Conservation (phyloP, 345 rosid genomes). For the Rhizophora apiculata region DNA sequence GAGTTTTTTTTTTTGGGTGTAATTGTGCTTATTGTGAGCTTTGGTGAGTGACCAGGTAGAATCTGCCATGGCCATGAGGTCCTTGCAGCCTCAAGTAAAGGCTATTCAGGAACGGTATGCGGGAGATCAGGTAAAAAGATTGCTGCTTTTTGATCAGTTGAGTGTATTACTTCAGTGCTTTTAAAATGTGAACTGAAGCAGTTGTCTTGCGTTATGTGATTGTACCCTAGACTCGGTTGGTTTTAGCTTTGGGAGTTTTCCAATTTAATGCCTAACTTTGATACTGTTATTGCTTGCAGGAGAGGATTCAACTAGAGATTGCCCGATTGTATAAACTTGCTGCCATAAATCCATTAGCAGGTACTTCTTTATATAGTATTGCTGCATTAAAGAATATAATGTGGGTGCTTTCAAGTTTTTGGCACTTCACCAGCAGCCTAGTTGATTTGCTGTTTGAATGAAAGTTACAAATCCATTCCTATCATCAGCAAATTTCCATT, state of each 20-base stretch:
- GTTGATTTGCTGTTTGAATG: background rate
- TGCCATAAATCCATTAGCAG: slow-evolving; percentile 91
- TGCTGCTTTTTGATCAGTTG: background rate
- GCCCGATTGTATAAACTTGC: slow-evolving; percentile 91
- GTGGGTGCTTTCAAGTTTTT: background rate
- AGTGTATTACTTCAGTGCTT: background rate
- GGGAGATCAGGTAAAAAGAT: slow-evolving; percentile 66
- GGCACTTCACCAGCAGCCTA: background rate
- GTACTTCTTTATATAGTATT: slow-evolving; percentile 27
- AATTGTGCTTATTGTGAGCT: slow-evolving; percentile 4
- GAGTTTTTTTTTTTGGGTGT: background rate
- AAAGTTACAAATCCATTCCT: too few species aligned
- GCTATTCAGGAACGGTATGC: slow-evolving; percentile 80
- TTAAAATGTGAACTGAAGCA: background rate
- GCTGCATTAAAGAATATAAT: background rate
- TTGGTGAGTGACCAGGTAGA: slow-evolving; percentile 54
- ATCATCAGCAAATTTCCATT: background rate
- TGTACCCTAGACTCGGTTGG: background rate
- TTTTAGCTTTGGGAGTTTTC: slow-evolving; percentile 6
- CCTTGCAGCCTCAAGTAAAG: slow-evolving; percentile 87
- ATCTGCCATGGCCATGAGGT: slow-evolving; percentile 92
- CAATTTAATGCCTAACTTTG: slow-evolving; percentile 3
- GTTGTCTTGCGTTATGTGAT: background rate
- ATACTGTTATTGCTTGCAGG: slow-evolving; percentile 47
- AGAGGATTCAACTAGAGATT: slow-evolving; percentile 87